Evolutionary conservation across 148 eudicot genomes (phyloP).

Genomic region (Suaeda aralocaspica): DNA sequence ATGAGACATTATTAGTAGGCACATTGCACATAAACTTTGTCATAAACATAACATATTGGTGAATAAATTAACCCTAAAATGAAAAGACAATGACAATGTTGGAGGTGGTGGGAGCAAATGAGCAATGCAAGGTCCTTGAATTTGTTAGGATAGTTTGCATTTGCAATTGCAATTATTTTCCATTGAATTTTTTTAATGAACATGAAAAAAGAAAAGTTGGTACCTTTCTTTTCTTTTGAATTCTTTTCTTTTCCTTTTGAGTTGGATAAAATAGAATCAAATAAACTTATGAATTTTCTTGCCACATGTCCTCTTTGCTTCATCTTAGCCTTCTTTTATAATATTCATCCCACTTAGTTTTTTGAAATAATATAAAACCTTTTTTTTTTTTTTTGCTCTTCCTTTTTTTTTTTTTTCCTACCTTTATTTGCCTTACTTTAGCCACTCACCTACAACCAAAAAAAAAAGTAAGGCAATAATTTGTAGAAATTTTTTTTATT

Average conservation of each 20-base stretch:
- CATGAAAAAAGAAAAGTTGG: conserved; percentile 15
- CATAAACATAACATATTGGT: background rate
- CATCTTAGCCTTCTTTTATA: conserved; percentile 21
- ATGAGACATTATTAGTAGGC: no score
- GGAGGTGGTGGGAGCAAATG: conserved; percentile 13
- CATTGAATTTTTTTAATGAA: background rate
- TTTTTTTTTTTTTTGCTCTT: conserved; percentile 7
- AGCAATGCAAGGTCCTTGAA: conserved; percentile 6
- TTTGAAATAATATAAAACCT: no score
- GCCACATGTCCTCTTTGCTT: conserved; percentile 22
- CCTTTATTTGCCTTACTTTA: background rate
- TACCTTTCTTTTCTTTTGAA: background rate
- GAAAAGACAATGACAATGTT: conserved; percentile 3
- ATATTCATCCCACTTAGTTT: no score
- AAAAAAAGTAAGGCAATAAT: conserved; percentile 12
- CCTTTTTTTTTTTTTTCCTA: background rate
- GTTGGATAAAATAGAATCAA: conserved; percentile 6
- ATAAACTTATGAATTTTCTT: conserved; percentile 6
- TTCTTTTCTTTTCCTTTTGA: background rate
- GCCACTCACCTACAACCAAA: conserved; percentile 3
- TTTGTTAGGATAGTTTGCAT: background rate
- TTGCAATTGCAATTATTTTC: conserved; percentile 22
- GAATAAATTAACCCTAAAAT: background rate
- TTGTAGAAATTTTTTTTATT: no score
- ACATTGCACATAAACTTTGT: no score